Conservation (phyloP, 768 basidiomycete genomes). For the Trametes punicea region DNA sequence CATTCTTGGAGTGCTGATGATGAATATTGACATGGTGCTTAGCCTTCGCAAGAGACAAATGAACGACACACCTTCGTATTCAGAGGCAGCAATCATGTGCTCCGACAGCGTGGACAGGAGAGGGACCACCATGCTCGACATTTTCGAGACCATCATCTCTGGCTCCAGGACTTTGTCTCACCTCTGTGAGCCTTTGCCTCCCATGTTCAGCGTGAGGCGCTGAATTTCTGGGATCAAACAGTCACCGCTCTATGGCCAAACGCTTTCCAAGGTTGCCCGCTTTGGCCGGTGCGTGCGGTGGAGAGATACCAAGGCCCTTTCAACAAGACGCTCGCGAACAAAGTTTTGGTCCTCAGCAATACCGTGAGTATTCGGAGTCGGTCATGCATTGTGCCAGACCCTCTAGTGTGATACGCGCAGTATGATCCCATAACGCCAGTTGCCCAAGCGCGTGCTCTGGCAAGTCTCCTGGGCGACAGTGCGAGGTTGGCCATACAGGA, state of each 20-base stretch:
- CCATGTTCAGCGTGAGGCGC: not conserved
- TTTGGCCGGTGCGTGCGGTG: constrained; percentile 19
- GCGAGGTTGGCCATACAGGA: constrained; percentile 8
- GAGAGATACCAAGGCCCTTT: constrained; percentile 24
- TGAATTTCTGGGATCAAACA: not conserved
- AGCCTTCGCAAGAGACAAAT: not conserved
- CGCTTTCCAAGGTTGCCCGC: constrained; percentile 1
- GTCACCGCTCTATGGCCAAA: constrained; percentile 3
- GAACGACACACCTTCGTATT: not conserved
- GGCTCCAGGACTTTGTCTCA: not conserved
- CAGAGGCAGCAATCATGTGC: constrained; percentile 3
- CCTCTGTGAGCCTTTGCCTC: not conserved
- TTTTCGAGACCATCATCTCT: constrained; percentile 5
- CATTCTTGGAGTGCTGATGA: not conserved
- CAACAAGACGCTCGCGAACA: constrained; percentile 18
- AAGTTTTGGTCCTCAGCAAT: constrained; percentile 19
- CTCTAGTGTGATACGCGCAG: not conserved
- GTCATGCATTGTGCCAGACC: not conserved
- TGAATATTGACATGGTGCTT: not conserved
- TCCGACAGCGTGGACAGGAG: constrained; percentile 8
- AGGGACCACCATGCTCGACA: constrained; percentile 1
- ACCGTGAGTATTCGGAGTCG: not conserved
- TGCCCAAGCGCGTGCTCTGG: constrained; percentile 10
- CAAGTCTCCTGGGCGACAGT: constrained; percentile 10
- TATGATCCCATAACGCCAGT: constrained; percentile 21